These are phyloP conservation scores for Erigeron canadensis DNA, from an alignment of 129 eudicot species.

Conservation along the genomic window DNA sequence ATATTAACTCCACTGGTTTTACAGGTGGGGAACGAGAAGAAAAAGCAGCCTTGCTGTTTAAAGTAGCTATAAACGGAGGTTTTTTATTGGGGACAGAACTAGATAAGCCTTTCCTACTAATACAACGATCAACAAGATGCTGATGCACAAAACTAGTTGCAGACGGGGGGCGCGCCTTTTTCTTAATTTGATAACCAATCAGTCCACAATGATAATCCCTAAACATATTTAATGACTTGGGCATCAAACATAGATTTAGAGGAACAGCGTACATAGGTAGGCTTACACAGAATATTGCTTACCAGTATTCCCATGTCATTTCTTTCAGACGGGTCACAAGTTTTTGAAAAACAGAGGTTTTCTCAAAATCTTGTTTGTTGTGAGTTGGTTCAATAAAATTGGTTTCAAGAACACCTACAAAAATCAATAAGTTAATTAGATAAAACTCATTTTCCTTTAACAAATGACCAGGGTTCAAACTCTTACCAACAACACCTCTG, in stretches of 20 bases:
- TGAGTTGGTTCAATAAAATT: conserved; percentile 87
- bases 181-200: conserved; percentile 66
- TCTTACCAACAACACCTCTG: conserved; percentile 92
- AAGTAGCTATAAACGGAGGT: conserved; percentile 24
- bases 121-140: conserved; percentile 32
- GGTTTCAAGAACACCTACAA: conserved; percentile 80
- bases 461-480: background rate
- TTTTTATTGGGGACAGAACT: conserved; percentile 19
- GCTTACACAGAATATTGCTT: conserved; percentile 12
- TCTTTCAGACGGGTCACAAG: conserved; percentile 78
- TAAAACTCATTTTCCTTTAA: background rate
- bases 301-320: conserved; percentile 93
- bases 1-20: conserved; percentile 25
- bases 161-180: conserved; percentile 40
- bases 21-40: conserved; percentile 16
- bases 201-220: conserved; percentile 97
- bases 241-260: conserved; percentile 18
- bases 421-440: background rate
- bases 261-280: background rate
- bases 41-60: conserved; percentile 27
- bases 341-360: conserved; percentile 77
- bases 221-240: conserved; percentile 29
- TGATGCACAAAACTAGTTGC: conserved; percentile 34
- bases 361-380: conserved; percentile 93
- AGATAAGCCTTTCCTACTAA: conserved; percentile 33